These are phyloP conservation scores for Ceratobasidium sp. DNA, from an alignment of 1,284 basidiomycete genomes.

Conservation along the genomic window DNA sequence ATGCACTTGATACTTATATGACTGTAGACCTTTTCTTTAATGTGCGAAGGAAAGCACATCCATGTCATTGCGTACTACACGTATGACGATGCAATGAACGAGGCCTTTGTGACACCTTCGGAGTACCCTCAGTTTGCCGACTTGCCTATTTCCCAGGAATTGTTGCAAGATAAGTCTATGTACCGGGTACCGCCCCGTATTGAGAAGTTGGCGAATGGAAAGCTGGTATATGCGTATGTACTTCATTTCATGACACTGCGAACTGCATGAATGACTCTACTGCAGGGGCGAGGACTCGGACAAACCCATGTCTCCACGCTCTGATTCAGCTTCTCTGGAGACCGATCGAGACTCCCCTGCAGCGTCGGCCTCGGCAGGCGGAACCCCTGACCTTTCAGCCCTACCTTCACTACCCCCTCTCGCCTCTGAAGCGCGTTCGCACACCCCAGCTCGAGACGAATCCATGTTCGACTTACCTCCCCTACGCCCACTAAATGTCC, in stretches of 20 bases:
- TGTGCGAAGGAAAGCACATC: constrained; percentile 31
- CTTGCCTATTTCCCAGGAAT: constrained; percentile 13
- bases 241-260: not conserved
- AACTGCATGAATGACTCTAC: not conserved
- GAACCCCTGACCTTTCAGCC: not conserved
- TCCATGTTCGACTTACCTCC: constrained; percentile 17
- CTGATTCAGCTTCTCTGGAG: not conserved
- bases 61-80: constrained; percentile 40
- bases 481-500: not conserved
- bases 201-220: constrained; percentile 12
- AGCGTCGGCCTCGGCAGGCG: not conserved
- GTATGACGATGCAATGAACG: constrained; percentile 39
- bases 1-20: not conserved
- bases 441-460: not conserved
- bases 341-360: constrained; percentile 14
- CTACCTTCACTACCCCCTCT: not conserved
- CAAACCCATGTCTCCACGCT: not conserved
- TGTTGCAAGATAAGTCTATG: constrained; percentile 17
- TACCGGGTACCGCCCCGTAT: constrained; percentile 35
- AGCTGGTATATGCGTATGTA: constrained; percentile 29
- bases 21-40: constrained; percentile 27
- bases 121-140: constrained; percentile 16
- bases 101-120: constrained; percentile 28
- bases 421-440: not conserved
- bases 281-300: constrained; percentile 34